Conservation (phyloP, 73 alveolate species). For the Effrenium voratum region DNA sequence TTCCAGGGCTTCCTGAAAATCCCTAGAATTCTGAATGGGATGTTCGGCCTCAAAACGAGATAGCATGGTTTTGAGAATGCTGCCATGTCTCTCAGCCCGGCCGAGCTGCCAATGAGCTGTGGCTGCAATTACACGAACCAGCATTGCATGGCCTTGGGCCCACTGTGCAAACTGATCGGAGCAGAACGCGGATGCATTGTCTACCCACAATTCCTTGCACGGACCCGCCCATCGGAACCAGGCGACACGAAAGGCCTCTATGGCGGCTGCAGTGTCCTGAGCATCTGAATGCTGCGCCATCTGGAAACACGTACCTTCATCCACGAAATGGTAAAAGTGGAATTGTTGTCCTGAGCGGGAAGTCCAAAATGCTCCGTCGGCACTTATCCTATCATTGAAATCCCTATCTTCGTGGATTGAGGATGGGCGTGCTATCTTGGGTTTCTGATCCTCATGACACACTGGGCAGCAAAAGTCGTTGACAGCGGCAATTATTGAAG, state of each 20-base stretch:
- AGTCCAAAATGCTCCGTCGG: neutral
- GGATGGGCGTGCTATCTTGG: neutral
- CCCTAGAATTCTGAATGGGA: neutral
- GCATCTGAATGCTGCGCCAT: neutral
- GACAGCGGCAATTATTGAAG: neutral
- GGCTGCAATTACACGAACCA: neutral
- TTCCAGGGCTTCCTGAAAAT: neutral
- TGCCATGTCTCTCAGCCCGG: constrained; percentile 6
- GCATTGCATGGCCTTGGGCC: neutral
- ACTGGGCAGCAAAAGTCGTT: neutral
- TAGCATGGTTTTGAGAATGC: neutral
- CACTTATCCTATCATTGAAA: constrained; percentile 26
- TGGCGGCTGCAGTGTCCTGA: neutral
- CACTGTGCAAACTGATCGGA: neutral
- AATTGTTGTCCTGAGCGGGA: neutral
- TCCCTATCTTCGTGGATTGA: neutral
- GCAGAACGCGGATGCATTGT: neutral
- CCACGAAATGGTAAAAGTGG: neutral
- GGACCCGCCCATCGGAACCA: constrained; percentile 79
- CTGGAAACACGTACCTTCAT: neutral
- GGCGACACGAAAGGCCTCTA: neutral
- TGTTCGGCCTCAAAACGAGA: neutral
- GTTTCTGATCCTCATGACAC: neutral
- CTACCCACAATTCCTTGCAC: neutral
- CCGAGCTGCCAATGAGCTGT: constrained; percentile 43